Conservation (phyloP, 768 basidiomycete genomes). For the Boletus rubroflammeus region DNA sequence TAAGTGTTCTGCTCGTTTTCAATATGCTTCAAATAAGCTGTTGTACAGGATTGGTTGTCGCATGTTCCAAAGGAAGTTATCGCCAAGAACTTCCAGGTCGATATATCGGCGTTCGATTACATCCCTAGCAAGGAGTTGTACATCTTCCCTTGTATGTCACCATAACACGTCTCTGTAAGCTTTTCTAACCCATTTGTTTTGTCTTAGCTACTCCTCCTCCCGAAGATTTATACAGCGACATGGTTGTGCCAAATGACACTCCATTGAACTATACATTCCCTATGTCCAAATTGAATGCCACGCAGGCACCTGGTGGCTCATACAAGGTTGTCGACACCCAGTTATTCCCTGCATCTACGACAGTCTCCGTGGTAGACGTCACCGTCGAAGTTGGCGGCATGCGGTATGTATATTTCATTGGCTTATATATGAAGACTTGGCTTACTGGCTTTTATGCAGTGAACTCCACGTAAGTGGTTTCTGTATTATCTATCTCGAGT, state of each 20-base stretch:
- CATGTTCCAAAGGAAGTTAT: constrained; percentile 57
- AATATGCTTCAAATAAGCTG: neutral
- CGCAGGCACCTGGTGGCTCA: constrained; percentile 48
- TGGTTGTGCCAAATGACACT: constrained; percentile 47
- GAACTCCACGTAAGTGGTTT: constrained; percentile 42
- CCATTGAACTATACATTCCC: constrained; percentile 53
- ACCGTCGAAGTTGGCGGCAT: constrained; percentile 58
- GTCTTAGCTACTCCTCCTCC: constrained; percentile 40
- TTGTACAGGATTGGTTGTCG: constrained; percentile 58
- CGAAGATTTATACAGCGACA: constrained; percentile 38
- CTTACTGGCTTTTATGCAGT: constrained; percentile 18
- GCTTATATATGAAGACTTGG: neutral
- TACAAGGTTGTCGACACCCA: constrained; percentile 58
- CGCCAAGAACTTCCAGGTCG: constrained; percentile 59
- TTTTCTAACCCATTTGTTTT: neutral
- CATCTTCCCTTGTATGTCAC: constrained; percentile 44
- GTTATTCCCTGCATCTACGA: constrained; percentile 50
- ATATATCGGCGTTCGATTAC: constrained; percentile 47
- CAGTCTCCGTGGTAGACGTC: constrained; percentile 56
- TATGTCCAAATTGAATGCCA: constrained; percentile 45
- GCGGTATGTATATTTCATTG: constrained; percentile 35
- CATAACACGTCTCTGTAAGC: neutral
- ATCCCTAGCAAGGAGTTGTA: constrained; percentile 54
- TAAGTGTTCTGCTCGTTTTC: neutral
- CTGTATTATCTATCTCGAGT: neutral